Conservation (phyloP, 1,139 yeast genomes). For the Eremothecium coryli region DNA sequence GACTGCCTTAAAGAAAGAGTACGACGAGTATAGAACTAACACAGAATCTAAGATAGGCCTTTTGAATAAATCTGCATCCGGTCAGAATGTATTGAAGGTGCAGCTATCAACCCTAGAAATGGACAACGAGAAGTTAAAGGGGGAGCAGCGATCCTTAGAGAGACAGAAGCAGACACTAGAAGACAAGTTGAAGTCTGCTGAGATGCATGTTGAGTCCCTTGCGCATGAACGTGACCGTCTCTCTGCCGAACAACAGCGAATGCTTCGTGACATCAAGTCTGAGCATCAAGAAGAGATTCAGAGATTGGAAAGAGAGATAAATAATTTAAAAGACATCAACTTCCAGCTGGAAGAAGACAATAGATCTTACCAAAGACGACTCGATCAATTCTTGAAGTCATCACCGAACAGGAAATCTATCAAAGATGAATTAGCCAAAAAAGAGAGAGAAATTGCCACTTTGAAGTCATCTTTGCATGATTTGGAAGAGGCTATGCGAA, state of each 20-base stretch:
- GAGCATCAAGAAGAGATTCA: slow-evolving; percentile 8
- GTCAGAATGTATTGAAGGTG: background rate
- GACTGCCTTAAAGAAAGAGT: slow-evolving; percentile 8
- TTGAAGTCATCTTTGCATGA: slow-evolving; percentile 9
- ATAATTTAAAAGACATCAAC: slow-evolving; percentile 8
- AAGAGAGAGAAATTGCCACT: slow-evolving; percentile 10
- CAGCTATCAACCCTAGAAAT: background rate
- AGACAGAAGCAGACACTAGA: slow-evolving; percentile 5
- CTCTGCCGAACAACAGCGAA: slow-evolving; percentile 13
- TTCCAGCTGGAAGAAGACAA: slow-evolving; percentile 10
- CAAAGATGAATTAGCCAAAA: slow-evolving; percentile 7
- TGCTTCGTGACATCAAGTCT: slow-evolving; percentile 9
- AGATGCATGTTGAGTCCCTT: slow-evolving; percentile 13
- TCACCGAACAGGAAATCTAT: slow-evolving; percentile 14
- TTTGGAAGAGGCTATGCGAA: slow-evolving; percentile 15
- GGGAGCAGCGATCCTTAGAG: background rate
- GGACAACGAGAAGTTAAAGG: background rate
- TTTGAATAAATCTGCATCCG: background rate
- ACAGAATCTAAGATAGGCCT: background rate
- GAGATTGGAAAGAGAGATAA: slow-evolving; percentile 12
- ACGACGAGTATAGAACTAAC: slow-evolving; percentile 1
- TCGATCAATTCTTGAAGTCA: slow-evolving; percentile 9
- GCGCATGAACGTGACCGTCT: slow-evolving; percentile 14
- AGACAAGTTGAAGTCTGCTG: slow-evolving; percentile 5
- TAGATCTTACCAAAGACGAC: slow-evolving; percentile 9